Base-by-base conservation (phyloP, 495 filamentous ascomycete genomes). In the Paragyromitra xinjiangensis region DNA sequence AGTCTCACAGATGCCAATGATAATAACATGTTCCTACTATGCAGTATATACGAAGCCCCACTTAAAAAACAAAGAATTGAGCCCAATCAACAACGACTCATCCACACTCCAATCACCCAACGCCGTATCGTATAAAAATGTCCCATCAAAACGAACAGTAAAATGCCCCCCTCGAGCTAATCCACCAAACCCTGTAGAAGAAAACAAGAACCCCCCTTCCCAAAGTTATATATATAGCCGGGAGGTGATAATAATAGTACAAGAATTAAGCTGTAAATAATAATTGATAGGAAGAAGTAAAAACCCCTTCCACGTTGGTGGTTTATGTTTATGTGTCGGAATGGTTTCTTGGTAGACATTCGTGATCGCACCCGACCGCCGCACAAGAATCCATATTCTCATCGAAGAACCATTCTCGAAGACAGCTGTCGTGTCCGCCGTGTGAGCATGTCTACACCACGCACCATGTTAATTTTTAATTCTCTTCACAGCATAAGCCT, bases 331-430 rank as follows among this genome's bases (percentile, higher is more conserved):
- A 71, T 34, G 67, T 37, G 16, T 50, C 50, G 1, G 71, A 69
- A 44, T 69, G 68, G 6, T 40, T 64, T 44, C 64, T 61, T 1
- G 81, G 77, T n/a, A 82, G 71, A 68, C 81, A 82, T n/a, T 69
- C 69, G 53, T 82, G 80, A 40, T 80, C 81, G 63, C 81, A 82
- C 24, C 81, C 81, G 7, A 82, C 81, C 0, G 73, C 78, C 11
- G 81, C 78, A 69, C 81, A 82, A 8, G 64, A 78, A 16, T 78
- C 78, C 61, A 78, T 73, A 39, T 62, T 69, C 6, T 74, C 72
- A 5, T 45, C 81, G 45, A 82, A 78, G 34, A 82, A 82, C 81
- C 81, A 82, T 53, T 73, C 81, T 39, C 81, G 71, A 7, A 82
- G 56, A 68, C 81, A 82, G 4, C 9, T 44, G 42, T 82, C 81